These are phyloP conservation scores for Boletus rubropictus DNA, from an alignment of 768 basidiomycete genomes.

Conservation along the genomic window DNA sequence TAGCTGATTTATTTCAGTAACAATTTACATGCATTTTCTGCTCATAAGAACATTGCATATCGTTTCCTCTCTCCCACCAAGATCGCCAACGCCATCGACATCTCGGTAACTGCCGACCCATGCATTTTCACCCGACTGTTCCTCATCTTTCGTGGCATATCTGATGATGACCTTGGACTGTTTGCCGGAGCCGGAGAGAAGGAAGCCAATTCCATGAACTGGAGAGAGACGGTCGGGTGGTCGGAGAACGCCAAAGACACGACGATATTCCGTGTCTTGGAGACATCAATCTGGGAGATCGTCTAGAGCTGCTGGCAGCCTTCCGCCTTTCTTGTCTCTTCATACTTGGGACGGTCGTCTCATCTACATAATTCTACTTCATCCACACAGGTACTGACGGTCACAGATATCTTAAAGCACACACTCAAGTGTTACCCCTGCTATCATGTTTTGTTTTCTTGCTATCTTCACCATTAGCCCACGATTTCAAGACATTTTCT, in stretches of 20 bases:
- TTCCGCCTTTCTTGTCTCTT: conserved; percentile 1
- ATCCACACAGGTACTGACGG: conserved; percentile 5
- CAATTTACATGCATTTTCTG: conserved; percentile 67
- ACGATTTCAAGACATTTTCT: conserved; percentile 7
- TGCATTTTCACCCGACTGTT: conserved; percentile 82
- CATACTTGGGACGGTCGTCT: conserved; percentile 7
- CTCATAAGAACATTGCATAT: conserved; percentile 84
- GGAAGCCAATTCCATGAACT: conserved; percentile 75
- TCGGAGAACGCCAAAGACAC: conserved; percentile 74
- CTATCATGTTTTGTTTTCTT: conserved; percentile 19
- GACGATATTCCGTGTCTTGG: conserved; percentile 69
- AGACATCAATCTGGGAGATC: conserved; percentile 74
- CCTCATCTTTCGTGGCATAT: conserved; percentile 78
- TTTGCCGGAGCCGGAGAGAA: conserved; percentile 81
- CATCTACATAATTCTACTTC: conserved; percentile 7
- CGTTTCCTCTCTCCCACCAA: conserved; percentile 77
- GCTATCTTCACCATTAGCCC: conserved; percentile 12
- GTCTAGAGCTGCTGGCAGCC: conserved; percentile 34
- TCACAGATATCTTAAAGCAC: conserved; percentile 26
- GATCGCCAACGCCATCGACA: conserved; percentile 83
- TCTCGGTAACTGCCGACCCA: conserved; percentile 74
- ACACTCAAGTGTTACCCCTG: conserved; percentile 16
- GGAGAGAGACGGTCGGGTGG: conserved; percentile 78
- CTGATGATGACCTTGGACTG: conserved; percentile 69
- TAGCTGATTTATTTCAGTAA: conserved; percentile 40